These are phyloP conservation scores for Fragaria ananassa DNA, from an alignment of 306 rosid species.

Conservation along the genomic window DNA sequence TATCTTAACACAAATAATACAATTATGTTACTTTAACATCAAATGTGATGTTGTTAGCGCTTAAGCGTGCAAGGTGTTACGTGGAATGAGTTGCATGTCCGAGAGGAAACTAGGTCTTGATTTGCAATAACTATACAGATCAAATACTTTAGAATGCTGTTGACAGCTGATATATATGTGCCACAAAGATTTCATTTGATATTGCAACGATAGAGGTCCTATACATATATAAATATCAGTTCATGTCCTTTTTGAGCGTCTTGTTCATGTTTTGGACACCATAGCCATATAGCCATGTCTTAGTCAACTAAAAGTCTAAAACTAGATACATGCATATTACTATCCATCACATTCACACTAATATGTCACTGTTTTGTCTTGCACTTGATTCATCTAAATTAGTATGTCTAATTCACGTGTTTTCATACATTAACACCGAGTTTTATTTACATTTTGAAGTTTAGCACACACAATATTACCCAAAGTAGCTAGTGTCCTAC, in stretches of 20 bases:
- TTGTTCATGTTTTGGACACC: background rate
- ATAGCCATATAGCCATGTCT: background rate
- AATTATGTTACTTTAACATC: background rate
- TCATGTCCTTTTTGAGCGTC: conserved; percentile 15
- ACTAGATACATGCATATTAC: background rate
- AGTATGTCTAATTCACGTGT: too few species aligned
- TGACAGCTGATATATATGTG: conserved; percentile 5
- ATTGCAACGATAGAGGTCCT: background rate
- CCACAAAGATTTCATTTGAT: background rate
- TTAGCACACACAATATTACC: too few species aligned
- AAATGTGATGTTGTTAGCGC: background rate
- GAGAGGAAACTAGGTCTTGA: conserved; percentile 10
- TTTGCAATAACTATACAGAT: background rate
- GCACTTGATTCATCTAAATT: too few species aligned
- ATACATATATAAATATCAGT: background rate
- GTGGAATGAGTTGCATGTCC: conserved; percentile 5
- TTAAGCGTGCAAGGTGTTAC: background rate
- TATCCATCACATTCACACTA: too few species aligned
- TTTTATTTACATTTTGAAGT: too few species aligned
- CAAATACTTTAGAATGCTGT: conserved; percentile 14
- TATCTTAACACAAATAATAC: background rate
- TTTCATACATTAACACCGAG: too few species aligned
- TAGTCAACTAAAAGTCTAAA: conserved; percentile 12
- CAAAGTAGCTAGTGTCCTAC: too few species aligned
- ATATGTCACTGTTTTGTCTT: too few species aligned